Conservation (phyloP, 495 filamentous ascomycete species). For the Aspergillus campestris region DNA sequence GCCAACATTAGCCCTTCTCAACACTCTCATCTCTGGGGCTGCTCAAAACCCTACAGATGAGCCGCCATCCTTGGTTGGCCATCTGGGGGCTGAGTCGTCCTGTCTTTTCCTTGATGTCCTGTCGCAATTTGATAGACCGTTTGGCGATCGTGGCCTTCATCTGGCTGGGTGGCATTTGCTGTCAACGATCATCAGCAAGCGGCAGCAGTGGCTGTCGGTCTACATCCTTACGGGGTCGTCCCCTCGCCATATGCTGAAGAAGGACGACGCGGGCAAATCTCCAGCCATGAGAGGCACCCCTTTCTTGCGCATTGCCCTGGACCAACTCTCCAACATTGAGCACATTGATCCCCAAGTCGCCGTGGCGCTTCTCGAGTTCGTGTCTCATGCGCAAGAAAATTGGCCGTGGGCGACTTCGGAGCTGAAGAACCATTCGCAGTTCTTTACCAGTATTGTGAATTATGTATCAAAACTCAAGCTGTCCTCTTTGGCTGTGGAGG, state of each 20-base stretch:
- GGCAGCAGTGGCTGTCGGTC: constrained; percentile 92
- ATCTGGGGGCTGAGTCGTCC: constrained; percentile 72
- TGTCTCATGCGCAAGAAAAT: constrained; percentile 75
- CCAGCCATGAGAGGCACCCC: constrained; percentile 44
- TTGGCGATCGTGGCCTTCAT: constrained; percentile 51
- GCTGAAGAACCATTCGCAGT: constrained; percentile 61
- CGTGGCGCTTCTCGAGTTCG: constrained; percentile 74
- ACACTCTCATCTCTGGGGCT: constrained; percentile 63
- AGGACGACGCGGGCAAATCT: constrained; percentile 30
- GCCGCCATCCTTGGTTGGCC: constrained; percentile 82
- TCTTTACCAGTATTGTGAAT: constrained; percentile 58
- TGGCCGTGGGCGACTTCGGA: constrained; percentile 86
- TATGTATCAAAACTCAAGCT: constrained; percentile 57
- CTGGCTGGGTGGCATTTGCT: constrained; percentile 75
- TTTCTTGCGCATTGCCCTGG: constrained; percentile 66
- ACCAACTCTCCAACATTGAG: constrained; percentile 60
- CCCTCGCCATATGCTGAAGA: constrained; percentile 61
- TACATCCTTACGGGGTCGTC: constrained; percentile 84
- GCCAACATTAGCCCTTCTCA: constrained; percentile 59
- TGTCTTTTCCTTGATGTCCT: constrained; percentile 75
- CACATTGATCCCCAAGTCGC: constrained; percentile 51
- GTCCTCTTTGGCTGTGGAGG: constrained; percentile 32
- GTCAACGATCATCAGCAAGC: constrained; percentile 76
- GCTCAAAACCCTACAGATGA: constrained; percentile 52
- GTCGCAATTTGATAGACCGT: constrained; percentile 67